Conservation (phyloP, 805 yeast species). For the Metschnikowia similis region DNA sequence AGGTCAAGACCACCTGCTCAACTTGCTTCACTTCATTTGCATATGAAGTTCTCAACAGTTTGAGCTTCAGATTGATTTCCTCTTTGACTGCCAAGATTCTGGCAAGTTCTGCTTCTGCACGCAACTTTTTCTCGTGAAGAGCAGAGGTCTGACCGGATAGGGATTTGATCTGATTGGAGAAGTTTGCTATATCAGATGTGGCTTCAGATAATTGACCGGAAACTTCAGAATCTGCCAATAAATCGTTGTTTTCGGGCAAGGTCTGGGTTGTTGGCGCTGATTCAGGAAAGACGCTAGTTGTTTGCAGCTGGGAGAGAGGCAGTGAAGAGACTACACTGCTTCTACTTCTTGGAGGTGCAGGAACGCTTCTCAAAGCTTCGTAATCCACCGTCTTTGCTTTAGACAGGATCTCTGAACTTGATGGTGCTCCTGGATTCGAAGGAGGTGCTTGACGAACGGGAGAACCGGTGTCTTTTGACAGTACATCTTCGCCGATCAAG, state of each 20-base stretch:
- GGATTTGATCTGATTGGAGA: slow-evolving; percentile 79
- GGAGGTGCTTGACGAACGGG: slow-evolving; percentile 6
- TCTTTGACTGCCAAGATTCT: slow-evolving; percentile 61
- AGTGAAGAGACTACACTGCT: slow-evolving; percentile 1
- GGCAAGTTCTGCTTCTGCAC: slow-evolving; percentile 75
- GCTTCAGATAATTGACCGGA: slow-evolving; percentile 71
- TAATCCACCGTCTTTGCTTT: slow-evolving; percentile 34
- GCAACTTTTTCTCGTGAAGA: slow-evolving; percentile 63
- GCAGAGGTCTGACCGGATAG: slow-evolving; percentile 69
- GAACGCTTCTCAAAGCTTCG: slow-evolving; percentile 47
- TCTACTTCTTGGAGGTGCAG: slow-evolving; percentile 36
- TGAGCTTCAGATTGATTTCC: slow-evolving; percentile 69
- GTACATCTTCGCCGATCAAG: slow-evolving; percentile 35
- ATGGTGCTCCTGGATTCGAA: slow-evolving; percentile 25
- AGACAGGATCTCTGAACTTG: slow-evolving; percentile 16
- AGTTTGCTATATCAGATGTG: slow-evolving; percentile 79
- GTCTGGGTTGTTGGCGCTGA: background rate
- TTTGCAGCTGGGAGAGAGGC: slow-evolving; percentile 4
- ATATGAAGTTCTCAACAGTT: slow-evolving; percentile 62
- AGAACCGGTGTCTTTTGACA: background rate
- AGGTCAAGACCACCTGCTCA: slow-evolving; percentile 60
- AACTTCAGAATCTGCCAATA: slow-evolving; percentile 56
- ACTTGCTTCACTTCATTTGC: slow-evolving; percentile 77
- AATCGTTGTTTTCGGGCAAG: slow-evolving; percentile 36
- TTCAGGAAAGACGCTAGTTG: background rate